Conservation (phyloP, 495 filamentous ascomycete species). For the Pyrenopolyporus hunteri region DNA sequence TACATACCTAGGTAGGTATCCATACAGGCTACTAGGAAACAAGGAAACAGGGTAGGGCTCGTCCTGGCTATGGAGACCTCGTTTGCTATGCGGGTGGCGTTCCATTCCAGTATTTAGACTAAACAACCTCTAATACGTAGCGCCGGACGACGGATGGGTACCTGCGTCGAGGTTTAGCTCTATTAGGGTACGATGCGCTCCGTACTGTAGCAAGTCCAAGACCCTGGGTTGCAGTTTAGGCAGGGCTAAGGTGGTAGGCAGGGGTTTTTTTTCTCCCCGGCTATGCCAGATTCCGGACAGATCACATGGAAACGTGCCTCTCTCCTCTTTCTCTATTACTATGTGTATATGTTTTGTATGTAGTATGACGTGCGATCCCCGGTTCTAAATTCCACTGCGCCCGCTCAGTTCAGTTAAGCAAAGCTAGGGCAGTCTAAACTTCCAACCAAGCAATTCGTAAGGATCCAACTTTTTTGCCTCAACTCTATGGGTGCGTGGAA, state of each 20-base stretch:
- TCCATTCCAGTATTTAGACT: no score
- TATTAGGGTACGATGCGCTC: no score
- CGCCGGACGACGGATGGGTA: background rate
- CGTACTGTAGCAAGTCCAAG: background rate
- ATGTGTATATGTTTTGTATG: slow-evolving; percentile 33
- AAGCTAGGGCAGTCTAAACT: no score
- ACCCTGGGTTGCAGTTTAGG: background rate
- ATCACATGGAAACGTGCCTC: slow-evolving; percentile 12
- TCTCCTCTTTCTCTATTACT: slow-evolving; percentile 42
- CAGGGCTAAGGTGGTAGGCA: no score
- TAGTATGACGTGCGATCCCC: no score
- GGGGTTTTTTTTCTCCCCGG: slow-evolving; percentile 7
- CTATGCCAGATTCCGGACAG: slow-evolving; percentile 33
- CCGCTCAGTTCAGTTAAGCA: no score
- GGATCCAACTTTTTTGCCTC: background rate
- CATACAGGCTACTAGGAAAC: no score
- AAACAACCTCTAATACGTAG: background rate
- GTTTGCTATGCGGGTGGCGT: no score
- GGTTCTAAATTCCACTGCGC: no score
- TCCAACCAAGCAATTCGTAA: slow-evolving; percentile 7
- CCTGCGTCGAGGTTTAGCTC: background rate
- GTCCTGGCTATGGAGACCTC: no score
- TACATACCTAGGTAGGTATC: no score
- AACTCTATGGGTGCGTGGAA: background rate
- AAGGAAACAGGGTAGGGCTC: no score